Conservation (phyloP, 805 yeast species). For the Barnettozyma vustinii region DNA sequence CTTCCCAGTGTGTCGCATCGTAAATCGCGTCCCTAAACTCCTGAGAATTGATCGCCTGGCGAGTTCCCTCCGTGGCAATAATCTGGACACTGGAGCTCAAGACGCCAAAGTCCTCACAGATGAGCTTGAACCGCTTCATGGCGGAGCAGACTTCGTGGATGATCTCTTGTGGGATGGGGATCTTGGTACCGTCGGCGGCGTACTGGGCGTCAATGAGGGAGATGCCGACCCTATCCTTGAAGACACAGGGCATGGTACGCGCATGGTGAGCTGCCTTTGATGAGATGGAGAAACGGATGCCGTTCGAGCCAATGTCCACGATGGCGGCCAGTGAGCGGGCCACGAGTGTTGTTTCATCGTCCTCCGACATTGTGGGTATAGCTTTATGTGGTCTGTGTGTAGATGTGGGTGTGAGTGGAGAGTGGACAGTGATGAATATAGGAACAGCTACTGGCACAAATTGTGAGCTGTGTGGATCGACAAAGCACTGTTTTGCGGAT, state of each 20-base stretch:
- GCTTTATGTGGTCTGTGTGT: not conserved
- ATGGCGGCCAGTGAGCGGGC: slow-evolving; percentile 57
- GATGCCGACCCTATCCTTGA: slow-evolving; percentile 67
- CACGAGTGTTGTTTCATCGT: slow-evolving; percentile 46
- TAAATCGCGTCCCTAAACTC: slow-evolving; percentile 52
- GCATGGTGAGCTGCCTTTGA: slow-evolving; percentile 66
- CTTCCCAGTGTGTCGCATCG: slow-evolving; percentile 62
- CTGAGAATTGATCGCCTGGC: slow-evolving; percentile 60
- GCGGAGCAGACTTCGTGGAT: slow-evolving; percentile 57
- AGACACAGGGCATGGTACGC: slow-evolving; percentile 71
- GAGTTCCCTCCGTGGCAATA: slow-evolving; percentile 70
- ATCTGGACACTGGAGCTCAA: slow-evolving; percentile 54
- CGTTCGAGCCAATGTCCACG: slow-evolving; percentile 76
- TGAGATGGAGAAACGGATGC: slow-evolving; percentile 66
- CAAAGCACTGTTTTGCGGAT: too few relatives aligned
- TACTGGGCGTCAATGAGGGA: slow-evolving; percentile 61
- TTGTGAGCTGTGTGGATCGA: too few relatives aligned
- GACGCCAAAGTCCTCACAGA: slow-evolving; percentile 73
- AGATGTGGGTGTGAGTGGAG: not conserved
- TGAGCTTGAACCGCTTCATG: slow-evolving; percentile 59
- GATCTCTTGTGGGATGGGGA: slow-evolving; percentile 52
- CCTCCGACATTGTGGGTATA: slow-evolving; percentile 1
- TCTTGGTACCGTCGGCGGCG: slow-evolving; percentile 33
- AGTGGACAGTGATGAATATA: too few relatives aligned
- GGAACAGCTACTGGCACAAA: too few relatives aligned